Evolutionary conservation across 805 yeast genomes (phyloP).

Genomic region (Debaryomyces tyrocola): DNA sequence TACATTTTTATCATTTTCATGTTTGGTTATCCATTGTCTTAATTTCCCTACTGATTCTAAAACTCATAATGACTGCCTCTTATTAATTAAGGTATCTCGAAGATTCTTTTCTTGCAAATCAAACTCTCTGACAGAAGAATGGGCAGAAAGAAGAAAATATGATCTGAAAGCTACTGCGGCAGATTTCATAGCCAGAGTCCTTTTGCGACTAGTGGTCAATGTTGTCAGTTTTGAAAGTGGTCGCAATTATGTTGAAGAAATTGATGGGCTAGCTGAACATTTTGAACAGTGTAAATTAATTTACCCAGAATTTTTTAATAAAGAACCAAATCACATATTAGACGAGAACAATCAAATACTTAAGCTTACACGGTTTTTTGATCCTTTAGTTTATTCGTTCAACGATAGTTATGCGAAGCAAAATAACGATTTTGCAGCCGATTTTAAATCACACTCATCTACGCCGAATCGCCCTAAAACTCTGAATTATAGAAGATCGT

Average conservation of each 20-base stretch:
- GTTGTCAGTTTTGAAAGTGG: conserved; percentile 20
- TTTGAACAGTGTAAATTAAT: conserved; percentile 14
- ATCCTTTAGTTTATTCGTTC: too few species aligned
- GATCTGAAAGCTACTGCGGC: conserved; percentile 18
- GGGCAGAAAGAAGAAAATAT: conserved; percentile 1
- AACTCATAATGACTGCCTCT: conserved; percentile 17
- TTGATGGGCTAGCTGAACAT: conserved; percentile 15
- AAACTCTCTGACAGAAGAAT: background rate
- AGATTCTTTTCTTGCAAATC: conserved; percentile 12
- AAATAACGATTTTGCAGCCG: too few species aligned
- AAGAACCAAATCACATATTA: background rate
- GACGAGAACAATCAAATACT: too few species aligned
- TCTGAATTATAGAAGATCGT: background rate
- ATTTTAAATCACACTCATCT: too few species aligned
- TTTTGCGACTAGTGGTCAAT: conserved; percentile 20
- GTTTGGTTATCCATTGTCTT: conserved; percentile 22
- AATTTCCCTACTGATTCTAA: conserved; percentile 15
- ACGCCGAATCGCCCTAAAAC: background rate
- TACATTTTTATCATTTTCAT: conserved; percentile 24
- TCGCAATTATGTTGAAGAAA: conserved; percentile 14
- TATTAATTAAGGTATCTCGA: conserved; percentile 20
- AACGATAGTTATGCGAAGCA: too few species aligned
- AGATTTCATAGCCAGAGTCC: conserved; percentile 18
- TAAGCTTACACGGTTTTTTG: too few species aligned
- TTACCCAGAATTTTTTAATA: conserved; percentile 18